phyloP scores from a whole-genome alignment of 1,284 basidiomycete species.

The Athelia sp. region DNA sequence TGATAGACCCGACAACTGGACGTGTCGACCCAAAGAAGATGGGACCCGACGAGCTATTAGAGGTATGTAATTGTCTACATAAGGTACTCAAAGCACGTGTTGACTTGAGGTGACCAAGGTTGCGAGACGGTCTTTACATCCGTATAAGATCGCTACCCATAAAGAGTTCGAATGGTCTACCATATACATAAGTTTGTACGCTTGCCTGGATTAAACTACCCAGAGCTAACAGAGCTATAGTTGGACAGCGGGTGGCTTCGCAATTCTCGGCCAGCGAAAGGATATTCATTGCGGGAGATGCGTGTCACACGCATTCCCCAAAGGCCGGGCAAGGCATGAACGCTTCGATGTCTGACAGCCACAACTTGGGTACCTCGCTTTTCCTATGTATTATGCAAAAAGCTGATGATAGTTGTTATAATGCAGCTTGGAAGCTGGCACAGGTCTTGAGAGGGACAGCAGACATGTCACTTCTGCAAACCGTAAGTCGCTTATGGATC shows the following conservation, averaged over 20 bases:
- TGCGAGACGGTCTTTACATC: slow-evolving; percentile 61
- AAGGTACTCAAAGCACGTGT: not conserved
- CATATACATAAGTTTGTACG: slow-evolving; percentile 58
- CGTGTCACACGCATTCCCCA: slow-evolving; percentile 83
- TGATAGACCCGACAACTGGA: slow-evolving; percentile 43
- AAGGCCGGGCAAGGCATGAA: slow-evolving; percentile 76
- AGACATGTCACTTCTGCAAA: slow-evolving; percentile 47
- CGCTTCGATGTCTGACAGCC: slow-evolving; percentile 49
- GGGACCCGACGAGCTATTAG: slow-evolving; percentile 56
- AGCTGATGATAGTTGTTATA: not conserved
- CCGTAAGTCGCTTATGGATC: slow-evolving; percentile 25
- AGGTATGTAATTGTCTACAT: slow-evolving; percentile 29
- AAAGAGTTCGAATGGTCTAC: slow-evolving; percentile 77
- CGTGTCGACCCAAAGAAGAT: slow-evolving; percentile 59
- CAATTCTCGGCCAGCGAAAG: slow-evolving; percentile 62
- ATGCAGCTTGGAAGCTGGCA: slow-evolving; percentile 50
- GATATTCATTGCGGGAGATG: slow-evolving; percentile 79
- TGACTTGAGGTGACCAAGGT: slow-evolving; percentile 31
- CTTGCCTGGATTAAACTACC: no score
- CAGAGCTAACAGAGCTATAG: no score
- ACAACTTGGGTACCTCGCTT: slow-evolving; percentile 28
- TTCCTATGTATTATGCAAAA: not conserved
- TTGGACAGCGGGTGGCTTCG: slow-evolving; percentile 74
- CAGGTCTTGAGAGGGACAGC: slow-evolving; percentile 54
- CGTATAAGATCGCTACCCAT: slow-evolving; percentile 59